phyloP scores from a whole-genome alignment of 768 basidiomycete genomes.

The Hortiboletus flavorubellus region DNA sequence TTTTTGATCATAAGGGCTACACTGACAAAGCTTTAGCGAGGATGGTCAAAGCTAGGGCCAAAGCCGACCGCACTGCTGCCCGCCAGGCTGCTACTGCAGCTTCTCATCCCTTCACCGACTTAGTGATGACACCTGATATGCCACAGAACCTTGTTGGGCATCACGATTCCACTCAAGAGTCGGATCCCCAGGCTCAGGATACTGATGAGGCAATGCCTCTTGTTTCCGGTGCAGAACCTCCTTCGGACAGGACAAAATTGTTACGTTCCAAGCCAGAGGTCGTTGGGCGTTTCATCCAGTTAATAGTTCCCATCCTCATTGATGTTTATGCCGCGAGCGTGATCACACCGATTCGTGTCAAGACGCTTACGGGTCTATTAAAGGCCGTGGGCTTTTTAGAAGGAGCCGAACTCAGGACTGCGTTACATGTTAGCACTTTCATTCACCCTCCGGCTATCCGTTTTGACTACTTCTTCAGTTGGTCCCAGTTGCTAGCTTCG shows the following conservation, averaged over 20 bases:
- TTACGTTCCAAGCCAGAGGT: constrained; percentile 71
- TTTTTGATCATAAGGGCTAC: constrained; percentile 89
- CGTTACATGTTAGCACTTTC: constrained; percentile 63
- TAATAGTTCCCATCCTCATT: constrained; percentile 90
- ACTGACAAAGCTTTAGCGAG: constrained; percentile 80
- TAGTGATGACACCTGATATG: constrained; percentile 20
- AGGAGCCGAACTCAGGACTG: constrained; percentile 64
- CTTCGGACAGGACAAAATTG: constrained; percentile 65
- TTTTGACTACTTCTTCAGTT: constrained; percentile 45
- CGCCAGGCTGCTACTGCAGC: constrained; percentile 46
- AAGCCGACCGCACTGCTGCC: constrained; percentile 73
- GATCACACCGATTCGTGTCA: constrained; percentile 78
- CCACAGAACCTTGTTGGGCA: constrained; percentile 12
- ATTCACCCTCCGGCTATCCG: neutral
- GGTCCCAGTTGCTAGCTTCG: constrained; percentile 93
- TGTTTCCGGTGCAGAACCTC: constrained; percentile 32
- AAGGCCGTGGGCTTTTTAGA: constrained; percentile 92
- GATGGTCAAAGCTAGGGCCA: constrained; percentile 78
- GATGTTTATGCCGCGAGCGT: constrained; percentile 99
- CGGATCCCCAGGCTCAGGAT: constrained; percentile 42
- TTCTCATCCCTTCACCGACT: constrained; percentile 29
- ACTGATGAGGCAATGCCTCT: constrained; percentile 35
- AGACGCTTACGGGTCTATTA: constrained; percentile 82
- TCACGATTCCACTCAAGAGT: constrained; percentile 29
- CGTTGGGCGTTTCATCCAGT: constrained; percentile 79